A percentile compares a stretch with the other conserved stretches of the same genome.
These are phyloP conservation scores for Lentinula raphanica DNA, from an alignment of 768 basidiomycete species.

Conservation along the genomic window DNA sequence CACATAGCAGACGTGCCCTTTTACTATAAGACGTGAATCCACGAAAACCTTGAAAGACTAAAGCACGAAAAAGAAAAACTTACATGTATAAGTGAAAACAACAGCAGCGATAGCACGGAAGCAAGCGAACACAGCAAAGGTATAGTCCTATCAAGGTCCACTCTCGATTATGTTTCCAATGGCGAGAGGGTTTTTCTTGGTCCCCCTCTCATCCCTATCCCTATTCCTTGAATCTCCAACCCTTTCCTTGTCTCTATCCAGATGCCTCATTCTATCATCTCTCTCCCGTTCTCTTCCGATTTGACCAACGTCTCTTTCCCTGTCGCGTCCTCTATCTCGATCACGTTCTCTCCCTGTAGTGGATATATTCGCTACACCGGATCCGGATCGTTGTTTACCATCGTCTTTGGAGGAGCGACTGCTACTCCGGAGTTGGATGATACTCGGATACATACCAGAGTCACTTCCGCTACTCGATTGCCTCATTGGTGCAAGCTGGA, in stretches of 20 bases:
- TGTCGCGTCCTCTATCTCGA: not conserved
- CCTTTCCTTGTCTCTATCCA: not conserved
- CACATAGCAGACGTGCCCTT: too few relatives aligned
- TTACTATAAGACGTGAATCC: too few relatives aligned
- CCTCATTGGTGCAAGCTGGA: conserved; percentile 29
- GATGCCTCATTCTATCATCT: not conserved
- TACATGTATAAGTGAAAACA: not conserved
- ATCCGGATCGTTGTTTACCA: not conserved
- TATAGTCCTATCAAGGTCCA: not conserved
- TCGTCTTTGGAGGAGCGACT: conserved; percentile 2
- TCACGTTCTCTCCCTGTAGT: not conserved
- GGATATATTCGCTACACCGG: not conserved
- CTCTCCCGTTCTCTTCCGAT: not conserved
- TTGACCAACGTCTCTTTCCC: not conserved
- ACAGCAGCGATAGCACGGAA: not conserved
- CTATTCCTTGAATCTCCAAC: not conserved
- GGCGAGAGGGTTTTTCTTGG: conserved; percentile 5
- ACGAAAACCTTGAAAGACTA: too few relatives aligned
- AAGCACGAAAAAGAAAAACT: too few relatives aligned
- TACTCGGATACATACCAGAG: not conserved
- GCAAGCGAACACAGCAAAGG: not conserved
- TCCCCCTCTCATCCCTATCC: conserved; percentile 1
- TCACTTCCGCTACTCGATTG: not conserved
- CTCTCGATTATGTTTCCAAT: conserved; percentile 5
- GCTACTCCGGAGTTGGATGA: conserved; percentile 4